phyloP scores from a whole-genome alignment of 768 basidiomycete genomes.

The Asterophora parasitica region DNA sequence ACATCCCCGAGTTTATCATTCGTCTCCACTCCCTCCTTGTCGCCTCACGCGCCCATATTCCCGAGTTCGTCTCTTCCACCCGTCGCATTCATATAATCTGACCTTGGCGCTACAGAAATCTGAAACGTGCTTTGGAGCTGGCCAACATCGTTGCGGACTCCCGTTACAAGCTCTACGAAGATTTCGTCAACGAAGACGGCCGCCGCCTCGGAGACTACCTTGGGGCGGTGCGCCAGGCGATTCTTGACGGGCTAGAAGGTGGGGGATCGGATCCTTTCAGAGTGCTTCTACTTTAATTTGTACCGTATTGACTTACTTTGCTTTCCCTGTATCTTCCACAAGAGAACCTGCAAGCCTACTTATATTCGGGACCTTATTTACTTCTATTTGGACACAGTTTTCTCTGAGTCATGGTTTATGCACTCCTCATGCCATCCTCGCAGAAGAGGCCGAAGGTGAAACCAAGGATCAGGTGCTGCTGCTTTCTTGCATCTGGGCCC shows the following conservation, averaged over 20 bases:
- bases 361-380: no score
- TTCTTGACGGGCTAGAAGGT: slow-evolving; percentile 65
- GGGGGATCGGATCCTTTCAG: slow-evolving; percentile 78
- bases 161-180: slow-evolving; percentile 78
- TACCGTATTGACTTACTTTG: no score
- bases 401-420: no score
- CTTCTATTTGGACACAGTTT: no score
- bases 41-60: slow-evolving; percentile 56
- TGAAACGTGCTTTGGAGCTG: slow-evolving; percentile 70
- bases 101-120: slow-evolving; percentile 45
- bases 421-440: no score
- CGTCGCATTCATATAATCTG: not conserved
- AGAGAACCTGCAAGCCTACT: no score
- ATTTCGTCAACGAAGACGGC: slow-evolving; percentile 66
- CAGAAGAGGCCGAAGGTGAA: no score
- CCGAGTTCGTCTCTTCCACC: slow-evolving; percentile 45
- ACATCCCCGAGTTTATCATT: slow-evolving; percentile 85
- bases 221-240: slow-evolving; percentile 62
- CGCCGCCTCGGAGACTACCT: slow-evolving; percentile 70
- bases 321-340: no score
- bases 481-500: no score
- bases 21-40: slow-evolving; percentile 74
- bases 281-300: slow-evolving; percentile 24
- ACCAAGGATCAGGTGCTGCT: no score
- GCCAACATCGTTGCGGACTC: slow-evolving; percentile 88